Percentiles rank a stretch among this genome's conserved stretches.
These are phyloP conservation scores for Termitomyces sp. DNA, from an alignment of 1,284 basidiomycete species.

Conservation along the genomic window DNA sequence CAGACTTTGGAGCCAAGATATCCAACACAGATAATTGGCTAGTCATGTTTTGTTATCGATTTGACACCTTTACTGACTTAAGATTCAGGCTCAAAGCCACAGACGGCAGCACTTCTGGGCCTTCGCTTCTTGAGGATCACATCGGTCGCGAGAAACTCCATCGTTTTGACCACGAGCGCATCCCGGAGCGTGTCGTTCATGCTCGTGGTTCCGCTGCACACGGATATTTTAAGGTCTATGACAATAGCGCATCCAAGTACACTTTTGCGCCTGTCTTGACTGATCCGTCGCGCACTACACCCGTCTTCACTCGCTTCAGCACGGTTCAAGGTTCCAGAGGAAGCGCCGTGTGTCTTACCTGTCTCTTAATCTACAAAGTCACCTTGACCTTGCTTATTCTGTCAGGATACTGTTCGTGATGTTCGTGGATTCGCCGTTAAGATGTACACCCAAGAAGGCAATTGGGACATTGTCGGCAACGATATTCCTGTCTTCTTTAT, in stretches of 20 bases:
- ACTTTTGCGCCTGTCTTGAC: slow-evolving; percentile 67
- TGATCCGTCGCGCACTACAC: slow-evolving; percentile 64
- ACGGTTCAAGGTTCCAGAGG: slow-evolving; percentile 77
- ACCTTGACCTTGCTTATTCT: neutral
- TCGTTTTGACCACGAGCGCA: slow-evolving; percentile 80
- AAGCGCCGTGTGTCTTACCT: slow-evolving; percentile 46
- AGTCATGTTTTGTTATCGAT: neutral
- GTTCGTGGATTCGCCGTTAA: slow-evolving; percentile 81
- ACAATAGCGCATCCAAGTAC: slow-evolving; percentile 57
- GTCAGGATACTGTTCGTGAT: slow-evolving; percentile 73
- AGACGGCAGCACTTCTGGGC: slow-evolving; percentile 41
- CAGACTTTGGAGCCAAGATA: slow-evolving; percentile 57
- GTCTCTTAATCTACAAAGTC: neutral
- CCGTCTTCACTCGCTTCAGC: slow-evolving; percentile 77
- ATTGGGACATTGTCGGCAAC: slow-evolving; percentile 82
- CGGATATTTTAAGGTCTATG: slow-evolving; percentile 74
- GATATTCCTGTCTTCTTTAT: slow-evolving; percentile 83
- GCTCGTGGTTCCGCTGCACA: slow-evolving; percentile 80
- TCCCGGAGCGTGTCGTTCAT: slow-evolving; percentile 75
- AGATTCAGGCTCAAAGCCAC: slow-evolving; percentile 47
- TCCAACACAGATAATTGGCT: slow-evolving; percentile 65
- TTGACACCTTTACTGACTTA: neutral
- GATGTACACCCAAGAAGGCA: slow-evolving; percentile 69
- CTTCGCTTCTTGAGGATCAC: slow-evolving; percentile 63
- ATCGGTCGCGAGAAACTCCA: slow-evolving; percentile 68